phyloP scores from a whole-genome alignment of 352 stramenopile genomes.

The Saprolegnia diclina region DNA sequence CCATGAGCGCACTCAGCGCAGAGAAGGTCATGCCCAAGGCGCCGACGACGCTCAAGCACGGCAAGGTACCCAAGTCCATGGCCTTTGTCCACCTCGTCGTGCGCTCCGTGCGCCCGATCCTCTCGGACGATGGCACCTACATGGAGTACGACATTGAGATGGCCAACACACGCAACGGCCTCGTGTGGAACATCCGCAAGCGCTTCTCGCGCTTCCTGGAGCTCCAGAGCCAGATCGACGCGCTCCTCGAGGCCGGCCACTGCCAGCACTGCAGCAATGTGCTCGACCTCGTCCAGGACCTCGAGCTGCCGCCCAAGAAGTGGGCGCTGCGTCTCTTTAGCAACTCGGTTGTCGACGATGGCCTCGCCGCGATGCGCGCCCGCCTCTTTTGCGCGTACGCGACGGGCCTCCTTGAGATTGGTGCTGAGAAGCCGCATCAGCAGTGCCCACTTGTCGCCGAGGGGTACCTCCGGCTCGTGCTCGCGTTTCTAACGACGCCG shows the following conservation, averaged over 20 bases:
- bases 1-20: not conserved
- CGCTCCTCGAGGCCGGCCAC: slow-evolving; percentile 2
- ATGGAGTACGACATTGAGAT: slow-evolving; percentile 26
- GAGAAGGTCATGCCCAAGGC: not conserved
- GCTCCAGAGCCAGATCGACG: slow-evolving; percentile 10
- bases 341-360: not conserved
- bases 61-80: not conserved
- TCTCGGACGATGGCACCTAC: not conserved
- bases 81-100: slow-evolving; percentile 23
- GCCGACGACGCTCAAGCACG: not conserved
- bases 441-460: slow-evolving; percentile 8
- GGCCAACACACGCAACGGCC: slow-evolving; percentile 17
- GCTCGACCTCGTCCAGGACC: not conserved
- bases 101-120: slow-evolving; percentile 10
- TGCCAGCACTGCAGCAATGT: slow-evolving; percentile 8
- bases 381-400: slow-evolving; percentile 18
- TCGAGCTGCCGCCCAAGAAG: slow-evolving; percentile 24
- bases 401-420: slow-evolving; percentile 9
- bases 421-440: slow-evolving; percentile 2
- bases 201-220: slow-evolving; percentile 24
- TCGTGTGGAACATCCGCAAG: slow-evolving; percentile 22
- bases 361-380: slow-evolving; percentile 5
- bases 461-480: not conserved
- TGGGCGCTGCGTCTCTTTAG: slow-evolving; percentile 8
- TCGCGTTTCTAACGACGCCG: slow-evolving; percentile 6